These are phyloP conservation scores for Fusarium nodosum DNA, from an alignment of 2,329 filamentous ascomycete genomes.

Conservation along the genomic window DNA sequence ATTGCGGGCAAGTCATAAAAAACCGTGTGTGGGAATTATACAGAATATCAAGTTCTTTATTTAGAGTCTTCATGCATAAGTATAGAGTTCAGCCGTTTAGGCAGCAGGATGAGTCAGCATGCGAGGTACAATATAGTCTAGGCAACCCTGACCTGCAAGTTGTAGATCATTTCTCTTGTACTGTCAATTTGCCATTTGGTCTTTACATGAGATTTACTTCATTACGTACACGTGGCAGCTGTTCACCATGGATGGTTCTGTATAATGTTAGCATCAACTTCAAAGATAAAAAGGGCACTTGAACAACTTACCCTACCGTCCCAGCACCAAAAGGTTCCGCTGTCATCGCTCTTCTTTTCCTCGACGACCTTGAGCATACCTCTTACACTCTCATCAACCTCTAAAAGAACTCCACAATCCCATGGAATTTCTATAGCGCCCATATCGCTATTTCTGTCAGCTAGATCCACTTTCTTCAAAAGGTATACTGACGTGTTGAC, in stretches of 20 bases:
- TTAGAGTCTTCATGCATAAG: too few species aligned
- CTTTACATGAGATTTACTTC: too few species aligned
- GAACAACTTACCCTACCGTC: not conserved
- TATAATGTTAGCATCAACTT: not conserved
- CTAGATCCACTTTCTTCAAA: accelerated
- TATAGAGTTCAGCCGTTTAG: not conserved
- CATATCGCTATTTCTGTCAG: not conserved
- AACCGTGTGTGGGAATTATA: too few species aligned
- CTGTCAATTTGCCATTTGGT: not conserved
- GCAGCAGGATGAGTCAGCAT: not conserved
- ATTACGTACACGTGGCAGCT: not conserved
- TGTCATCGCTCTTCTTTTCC: not conserved
- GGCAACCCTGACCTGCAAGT: not conserved
- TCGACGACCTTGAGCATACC: not conserved
- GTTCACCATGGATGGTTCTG: not conserved
- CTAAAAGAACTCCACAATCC: not conserved
- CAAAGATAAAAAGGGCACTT: accelerated
- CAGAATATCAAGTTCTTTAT: too few species aligned
- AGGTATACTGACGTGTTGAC: not conserved
- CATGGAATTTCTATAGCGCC: not conserved
- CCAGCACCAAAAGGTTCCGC: not conserved
- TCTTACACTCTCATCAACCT: not conserved
- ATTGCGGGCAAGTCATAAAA: too few species aligned
- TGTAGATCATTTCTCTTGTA: not conserved
- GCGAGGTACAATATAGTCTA: not conserved